Conservation (phyloP, 495 filamentous ascomycete species). For the Penicillium waksmanii region DNA sequence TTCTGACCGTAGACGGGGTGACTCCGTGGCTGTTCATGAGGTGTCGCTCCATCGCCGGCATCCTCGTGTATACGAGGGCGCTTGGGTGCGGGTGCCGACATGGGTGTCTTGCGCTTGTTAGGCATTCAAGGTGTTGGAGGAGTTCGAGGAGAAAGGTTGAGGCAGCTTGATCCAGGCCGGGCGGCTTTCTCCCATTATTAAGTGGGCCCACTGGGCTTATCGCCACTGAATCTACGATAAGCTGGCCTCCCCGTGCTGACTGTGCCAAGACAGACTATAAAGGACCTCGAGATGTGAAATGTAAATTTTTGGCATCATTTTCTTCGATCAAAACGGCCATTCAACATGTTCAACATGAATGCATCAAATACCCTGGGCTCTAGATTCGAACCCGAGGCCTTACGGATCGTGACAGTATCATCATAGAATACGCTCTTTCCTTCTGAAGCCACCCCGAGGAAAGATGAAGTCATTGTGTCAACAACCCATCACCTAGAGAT, state of each 20-base stretch:
- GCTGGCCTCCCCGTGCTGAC: background rate
- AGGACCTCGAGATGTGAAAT: background rate
- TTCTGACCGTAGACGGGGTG: slow-evolving; percentile 76
- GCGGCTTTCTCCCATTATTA: no score
- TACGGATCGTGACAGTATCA: background rate
- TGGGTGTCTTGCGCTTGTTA: slow-evolving; percentile 40
- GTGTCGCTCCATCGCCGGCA: slow-evolving; percentile 15
- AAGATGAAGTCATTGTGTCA: no score
- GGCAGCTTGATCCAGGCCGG: background rate
- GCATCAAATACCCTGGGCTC: background rate
- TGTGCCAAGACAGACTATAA: background rate
- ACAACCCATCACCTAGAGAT: no score
- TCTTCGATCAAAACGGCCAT: background rate
- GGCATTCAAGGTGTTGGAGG: slow-evolving; percentile 31
- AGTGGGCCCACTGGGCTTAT: background rate
- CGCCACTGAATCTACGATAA: background rate
- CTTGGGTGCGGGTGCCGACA: slow-evolving; percentile 28
- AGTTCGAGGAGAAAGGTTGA: slow-evolving; percentile 1
- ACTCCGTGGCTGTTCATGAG: slow-evolving; percentile 50
- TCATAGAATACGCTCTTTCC: background rate
- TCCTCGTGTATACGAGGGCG: slow-evolving; percentile 34
- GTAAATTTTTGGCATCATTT: background rate
- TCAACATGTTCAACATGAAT: background rate
- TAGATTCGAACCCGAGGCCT: background rate
- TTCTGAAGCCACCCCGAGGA: background rate